Conservation (phyloP, 768 basidiomycete species). For the Phylloporus sp. region DNA sequence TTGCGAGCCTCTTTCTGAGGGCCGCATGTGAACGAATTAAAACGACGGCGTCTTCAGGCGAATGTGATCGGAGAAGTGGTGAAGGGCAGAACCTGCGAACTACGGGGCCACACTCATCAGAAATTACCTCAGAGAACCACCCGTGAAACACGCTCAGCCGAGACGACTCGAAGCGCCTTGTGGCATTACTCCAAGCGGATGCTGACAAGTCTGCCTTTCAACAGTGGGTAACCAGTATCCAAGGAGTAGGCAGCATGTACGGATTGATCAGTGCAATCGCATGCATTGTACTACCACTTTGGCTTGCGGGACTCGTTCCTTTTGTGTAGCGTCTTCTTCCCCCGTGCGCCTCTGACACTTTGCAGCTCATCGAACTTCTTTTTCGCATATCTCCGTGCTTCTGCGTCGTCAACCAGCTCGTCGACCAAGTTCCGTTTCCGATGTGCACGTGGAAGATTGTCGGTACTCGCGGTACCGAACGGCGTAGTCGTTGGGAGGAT, state of each 20-base stretch:
- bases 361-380: constrained; percentile 84
- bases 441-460: constrained; percentile 66
- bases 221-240: background rate
- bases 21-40: constrained; percentile 1
- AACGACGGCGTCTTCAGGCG: constrained; percentile 5
- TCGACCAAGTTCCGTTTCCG: constrained; percentile 84
- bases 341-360: constrained; percentile 59
- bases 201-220: background rate
- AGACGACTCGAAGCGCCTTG: background rate
- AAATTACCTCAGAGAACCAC: constrained; percentile 9
- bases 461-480: constrained; percentile 63
- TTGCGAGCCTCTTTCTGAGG: background rate
- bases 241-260: constrained; percentile 4
- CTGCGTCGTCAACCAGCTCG: constrained; percentile 85
- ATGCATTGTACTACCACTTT: constrained; percentile 56
- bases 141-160: background rate
- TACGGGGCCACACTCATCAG: background rate
- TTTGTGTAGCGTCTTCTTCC: constrained; percentile 63
- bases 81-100: constrained; percentile 5
- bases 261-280: constrained; percentile 7
- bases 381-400: constrained; percentile 85
- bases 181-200: background rate
- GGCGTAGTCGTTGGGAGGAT: constrained; percentile 68
- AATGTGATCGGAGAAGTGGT: constrained; percentile 10
- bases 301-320: constrained; percentile 58